Conservation (phyloP, 2,329 filamentous ascomycete species). For the Cadophora luteo-olivacea region DNA sequence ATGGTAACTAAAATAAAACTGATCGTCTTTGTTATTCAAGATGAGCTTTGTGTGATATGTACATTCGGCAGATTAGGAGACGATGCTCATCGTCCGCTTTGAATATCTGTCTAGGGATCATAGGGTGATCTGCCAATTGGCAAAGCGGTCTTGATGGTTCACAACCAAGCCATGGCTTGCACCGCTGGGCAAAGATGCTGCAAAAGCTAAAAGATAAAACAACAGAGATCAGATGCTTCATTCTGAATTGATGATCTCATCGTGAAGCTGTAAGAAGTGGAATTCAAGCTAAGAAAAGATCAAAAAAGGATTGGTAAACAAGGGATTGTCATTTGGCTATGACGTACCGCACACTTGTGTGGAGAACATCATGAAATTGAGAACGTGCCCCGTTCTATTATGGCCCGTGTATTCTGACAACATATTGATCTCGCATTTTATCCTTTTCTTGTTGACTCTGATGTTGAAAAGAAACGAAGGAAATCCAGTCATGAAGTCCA, state of each 20-base stretch:
- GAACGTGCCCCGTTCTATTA: no score
- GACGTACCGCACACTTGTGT: background rate
- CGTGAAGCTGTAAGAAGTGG: no score
- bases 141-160: background rate
- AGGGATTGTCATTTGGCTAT: background rate
- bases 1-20: background rate
- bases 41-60: no score
- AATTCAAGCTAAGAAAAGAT: no score
- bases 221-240: background rate
- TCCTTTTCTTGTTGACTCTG: background rate
- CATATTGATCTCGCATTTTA: background rate
- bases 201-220: background rate
- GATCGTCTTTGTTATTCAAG: background rate
- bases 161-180: background rate
- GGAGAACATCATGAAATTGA: no score
- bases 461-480: no score
- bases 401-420: background rate
- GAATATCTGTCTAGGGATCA: background rate
- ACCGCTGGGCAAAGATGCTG: background rate
- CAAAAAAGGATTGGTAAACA: background rate
- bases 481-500: background rate
- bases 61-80: background rate
- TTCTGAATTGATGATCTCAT: no score
- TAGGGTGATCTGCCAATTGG: background rate
- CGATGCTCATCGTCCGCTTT: background rate